These are phyloP conservation scores for Penicillium paradoxum DNA, from an alignment of 495 filamentous ascomycete species.

Conservation along the genomic window DNA sequence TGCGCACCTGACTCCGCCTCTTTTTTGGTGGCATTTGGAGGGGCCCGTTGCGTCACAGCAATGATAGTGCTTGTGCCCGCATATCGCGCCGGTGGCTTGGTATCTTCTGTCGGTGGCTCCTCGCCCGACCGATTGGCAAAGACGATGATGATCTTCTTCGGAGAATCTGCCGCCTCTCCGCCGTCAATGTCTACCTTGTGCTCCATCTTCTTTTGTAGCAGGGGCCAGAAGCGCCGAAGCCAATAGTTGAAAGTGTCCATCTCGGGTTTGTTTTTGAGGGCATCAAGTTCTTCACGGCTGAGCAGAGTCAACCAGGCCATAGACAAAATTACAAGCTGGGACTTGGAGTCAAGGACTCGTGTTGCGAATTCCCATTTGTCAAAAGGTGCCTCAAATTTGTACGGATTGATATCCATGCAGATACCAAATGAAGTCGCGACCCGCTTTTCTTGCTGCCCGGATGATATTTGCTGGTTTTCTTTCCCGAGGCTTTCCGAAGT, in stretches of 20 bases:
- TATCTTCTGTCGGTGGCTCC: slow-evolving; percentile 53
- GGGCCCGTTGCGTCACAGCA: slow-evolving; percentile 52
- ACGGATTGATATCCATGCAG: slow-evolving; percentile 72
- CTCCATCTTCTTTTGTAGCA: slow-evolving; percentile 51
- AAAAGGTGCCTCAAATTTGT: slow-evolving; percentile 73
- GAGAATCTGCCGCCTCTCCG: slow-evolving; percentile 1
- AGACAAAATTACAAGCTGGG: slow-evolving; percentile 70
- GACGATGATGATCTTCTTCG: slow-evolving; percentile 65
- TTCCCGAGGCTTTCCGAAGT: not conserved
- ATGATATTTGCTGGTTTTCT: not conserved
- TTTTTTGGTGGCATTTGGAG: not conserved
- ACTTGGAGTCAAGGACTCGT: slow-evolving; percentile 58
- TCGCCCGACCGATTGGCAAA: slow-evolving; percentile 77
- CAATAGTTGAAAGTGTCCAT: slow-evolving; percentile 83
- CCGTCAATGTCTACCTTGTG: slow-evolving; percentile 28
- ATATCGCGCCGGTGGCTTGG: slow-evolving; percentile 48
- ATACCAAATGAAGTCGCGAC: slow-evolving; percentile 74
- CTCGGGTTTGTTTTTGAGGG: slow-evolving; percentile 57
- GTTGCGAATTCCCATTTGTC: slow-evolving; percentile 81
- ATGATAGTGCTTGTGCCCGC: slow-evolving; percentile 83
- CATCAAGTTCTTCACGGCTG: slow-evolving; percentile 42
- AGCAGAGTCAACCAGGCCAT: slow-evolving; percentile 82
- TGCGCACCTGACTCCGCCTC: slow-evolving; percentile 29
- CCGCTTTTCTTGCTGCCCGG: slow-evolving; percentile 15
- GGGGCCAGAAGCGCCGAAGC: slow-evolving; percentile 74